Conservation (phyloP, 345 rosid genomes). For the Conringia planisiliqua region DNA sequence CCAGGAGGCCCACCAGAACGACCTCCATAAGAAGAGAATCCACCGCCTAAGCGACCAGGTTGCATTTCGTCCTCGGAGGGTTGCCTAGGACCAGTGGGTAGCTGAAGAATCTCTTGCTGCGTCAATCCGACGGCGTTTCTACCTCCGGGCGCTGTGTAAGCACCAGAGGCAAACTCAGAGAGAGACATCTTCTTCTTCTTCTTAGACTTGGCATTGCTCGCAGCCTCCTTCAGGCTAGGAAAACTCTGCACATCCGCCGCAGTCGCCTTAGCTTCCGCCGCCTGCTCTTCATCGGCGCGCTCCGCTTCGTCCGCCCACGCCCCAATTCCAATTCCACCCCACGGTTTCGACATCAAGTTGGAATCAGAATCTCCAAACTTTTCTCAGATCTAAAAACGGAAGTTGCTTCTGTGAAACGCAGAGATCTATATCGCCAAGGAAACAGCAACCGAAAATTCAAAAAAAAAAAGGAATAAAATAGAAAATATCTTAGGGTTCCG, state of each 20-base stretch:
- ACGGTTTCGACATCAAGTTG: constrained; percentile 52
- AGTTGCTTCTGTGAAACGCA: not conserved
- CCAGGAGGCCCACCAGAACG: constrained; percentile 30
- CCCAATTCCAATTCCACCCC: constrained; percentile 74
- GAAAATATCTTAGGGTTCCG: constrained; percentile 15
- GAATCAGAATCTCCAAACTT: not conserved
- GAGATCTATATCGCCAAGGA: constrained; percentile 6
- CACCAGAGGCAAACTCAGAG: constrained; percentile 26
- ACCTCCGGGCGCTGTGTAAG: constrained; percentile 23
- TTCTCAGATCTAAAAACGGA: constrained; percentile 20
- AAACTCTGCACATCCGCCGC: constrained; percentile 53
- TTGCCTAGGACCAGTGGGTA: constrained; percentile 89
- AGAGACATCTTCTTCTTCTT: constrained; percentile 76
- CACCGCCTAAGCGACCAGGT: constrained; percentile 72
- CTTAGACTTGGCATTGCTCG: constrained; percentile 61
- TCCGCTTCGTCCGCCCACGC: constrained; percentile 98
- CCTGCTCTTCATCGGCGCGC: constrained; percentile 65
- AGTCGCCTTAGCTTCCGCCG: constrained; percentile 27
- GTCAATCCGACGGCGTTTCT: constrained; percentile 53
- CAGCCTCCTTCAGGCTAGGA: constrained; percentile 76
- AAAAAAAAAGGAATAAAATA: too few species aligned
- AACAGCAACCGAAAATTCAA: not conserved
- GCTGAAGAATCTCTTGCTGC: constrained; percentile 71
- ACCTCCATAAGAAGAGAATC: constrained; percentile 72
- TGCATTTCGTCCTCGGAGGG: constrained; percentile 85